phyloP scores from a whole-genome alignment of 2,329 filamentous ascomycete species.

The Xylariaceae sp. region DNA sequence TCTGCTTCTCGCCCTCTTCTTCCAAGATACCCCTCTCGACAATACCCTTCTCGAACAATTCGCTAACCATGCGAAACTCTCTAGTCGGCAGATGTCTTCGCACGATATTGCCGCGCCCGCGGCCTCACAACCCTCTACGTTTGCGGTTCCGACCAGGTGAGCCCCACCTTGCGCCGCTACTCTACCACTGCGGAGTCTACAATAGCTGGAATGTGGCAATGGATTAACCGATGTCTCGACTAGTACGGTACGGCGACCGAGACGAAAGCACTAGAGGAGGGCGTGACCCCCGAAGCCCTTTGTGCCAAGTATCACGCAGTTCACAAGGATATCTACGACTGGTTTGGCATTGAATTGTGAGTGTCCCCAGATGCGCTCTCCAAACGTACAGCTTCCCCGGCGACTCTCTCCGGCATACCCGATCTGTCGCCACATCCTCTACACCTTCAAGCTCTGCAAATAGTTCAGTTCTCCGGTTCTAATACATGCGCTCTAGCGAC shows the following conservation, averaged over 20 bases:
- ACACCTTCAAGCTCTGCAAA: too few relatives aligned
- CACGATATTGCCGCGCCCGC: constrained; percentile 76
- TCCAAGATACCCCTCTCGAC: not conserved
- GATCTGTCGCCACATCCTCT: too few relatives aligned
- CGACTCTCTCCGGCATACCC: too few relatives aligned
- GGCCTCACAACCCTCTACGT: constrained; percentile 79
- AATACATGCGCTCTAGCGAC: constrained; percentile 44
- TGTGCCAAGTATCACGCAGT: constrained; percentile 91
- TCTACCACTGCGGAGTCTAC: not conserved
- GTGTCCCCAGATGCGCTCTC: not conserved
- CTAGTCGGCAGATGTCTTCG: constrained; percentile 73
- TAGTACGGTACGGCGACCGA: constrained; percentile 90
- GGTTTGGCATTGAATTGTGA: constrained; percentile 85
- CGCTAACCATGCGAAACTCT: not conserved
- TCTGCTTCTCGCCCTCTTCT: not conserved
- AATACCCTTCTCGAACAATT: not conserved
- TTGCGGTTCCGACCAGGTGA: constrained; percentile 77
- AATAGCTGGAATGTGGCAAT: not conserved
- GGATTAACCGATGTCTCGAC: not conserved
- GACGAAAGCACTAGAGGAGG: constrained; percentile 89
- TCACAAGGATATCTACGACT: constrained; percentile 88
- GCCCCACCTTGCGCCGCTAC: not conserved
- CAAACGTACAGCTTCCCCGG: too few relatives aligned
- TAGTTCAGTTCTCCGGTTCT: too few relatives aligned
- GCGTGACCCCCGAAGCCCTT: constrained; percentile 75